A percentile compares a stretch with the other conserved stretches of the same genome.
Evolutionary conservation across 2,329 filamentous ascomycete genomes (phyloP).

Genomic region (Nannizziopsis arthrosporioides): DNA sequence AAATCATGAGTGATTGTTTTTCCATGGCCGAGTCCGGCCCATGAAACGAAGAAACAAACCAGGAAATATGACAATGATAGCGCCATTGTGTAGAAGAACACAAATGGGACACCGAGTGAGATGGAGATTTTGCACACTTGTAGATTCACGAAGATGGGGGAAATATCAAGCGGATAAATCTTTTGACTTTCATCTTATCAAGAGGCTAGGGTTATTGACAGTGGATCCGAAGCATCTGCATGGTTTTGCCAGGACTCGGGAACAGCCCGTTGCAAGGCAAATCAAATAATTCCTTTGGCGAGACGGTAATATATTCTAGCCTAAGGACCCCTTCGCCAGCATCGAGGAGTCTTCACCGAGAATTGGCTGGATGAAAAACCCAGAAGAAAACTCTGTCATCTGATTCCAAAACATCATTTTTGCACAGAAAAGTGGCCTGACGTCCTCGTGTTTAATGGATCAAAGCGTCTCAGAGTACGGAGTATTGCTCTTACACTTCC

Average conservation of each 20-base stretch:
- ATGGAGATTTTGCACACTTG: not conserved
- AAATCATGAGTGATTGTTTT: conserved; percentile 12
- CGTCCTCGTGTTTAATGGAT: not conserved
- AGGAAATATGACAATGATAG: conserved; percentile 3
- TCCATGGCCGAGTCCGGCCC: not conserved
- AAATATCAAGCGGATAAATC: conserved; percentile 11
- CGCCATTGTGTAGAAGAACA: not conserved
- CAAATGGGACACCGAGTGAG: not conserved
- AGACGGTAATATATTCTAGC: too few species aligned
- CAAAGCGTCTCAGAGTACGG: too few species aligned
- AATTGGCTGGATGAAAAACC: too few species aligned
- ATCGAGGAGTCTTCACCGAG: too few species aligned
- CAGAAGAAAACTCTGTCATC: too few species aligned
- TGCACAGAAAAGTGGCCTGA: not conserved
- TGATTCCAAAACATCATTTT: not conserved
- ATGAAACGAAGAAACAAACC: not conserved
- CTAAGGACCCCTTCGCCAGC: too few species aligned
- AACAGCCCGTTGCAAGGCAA: not conserved
- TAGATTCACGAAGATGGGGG: not conserved
- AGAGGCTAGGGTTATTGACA: not conserved
- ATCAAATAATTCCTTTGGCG: too few species aligned
- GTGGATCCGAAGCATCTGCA: not conserved
- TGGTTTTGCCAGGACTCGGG: not conserved
- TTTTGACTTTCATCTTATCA: conserved; percentile 5
- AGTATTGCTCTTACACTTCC: too few species aligned